Conservation (phyloP, 306 rosid genomes). For the Dryas drummondii region DNA sequence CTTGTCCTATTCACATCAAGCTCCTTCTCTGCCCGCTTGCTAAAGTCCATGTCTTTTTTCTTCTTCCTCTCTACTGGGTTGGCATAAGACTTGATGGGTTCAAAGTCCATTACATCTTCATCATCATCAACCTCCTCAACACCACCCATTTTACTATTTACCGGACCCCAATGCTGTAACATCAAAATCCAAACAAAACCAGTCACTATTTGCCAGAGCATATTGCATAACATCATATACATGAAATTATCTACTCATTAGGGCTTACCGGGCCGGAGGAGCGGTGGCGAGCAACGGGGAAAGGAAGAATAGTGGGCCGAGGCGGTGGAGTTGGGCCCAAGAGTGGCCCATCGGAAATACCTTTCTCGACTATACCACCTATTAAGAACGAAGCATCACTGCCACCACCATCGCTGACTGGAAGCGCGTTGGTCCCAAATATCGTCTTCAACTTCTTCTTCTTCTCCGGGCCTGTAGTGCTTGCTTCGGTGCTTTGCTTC, state of each 20-base stretch:
- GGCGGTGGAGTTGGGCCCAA: slow-evolving; percentile 44
- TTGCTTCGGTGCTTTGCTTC: slow-evolving; percentile 36
- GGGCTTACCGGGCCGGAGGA: slow-evolving; percentile 80
- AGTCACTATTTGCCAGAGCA: slow-evolving; percentile 5
- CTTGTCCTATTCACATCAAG: not conserved
- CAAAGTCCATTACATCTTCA: slow-evolving; percentile 40
- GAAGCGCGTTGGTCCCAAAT: slow-evolving; percentile 41
- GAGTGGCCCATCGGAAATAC: slow-evolving; percentile 41
- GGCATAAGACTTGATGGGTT: slow-evolving; percentile 50
- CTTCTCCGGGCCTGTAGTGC: slow-evolving; percentile 23
- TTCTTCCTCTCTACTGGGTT: slow-evolving; percentile 64
- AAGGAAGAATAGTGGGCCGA: slow-evolving; percentile 64
- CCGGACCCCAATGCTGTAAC: slow-evolving; percentile 78
- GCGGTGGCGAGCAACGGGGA: slow-evolving; percentile 94
- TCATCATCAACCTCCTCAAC: slow-evolving; percentile 25
- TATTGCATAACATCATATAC: no score
- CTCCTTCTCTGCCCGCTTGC: slow-evolving; percentile 57
- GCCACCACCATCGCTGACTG: slow-evolving; percentile 34
- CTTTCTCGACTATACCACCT: slow-evolving; percentile 86
- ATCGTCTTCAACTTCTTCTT: slow-evolving; percentile 23
- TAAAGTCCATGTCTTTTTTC: slow-evolving; percentile 61
- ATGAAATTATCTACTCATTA: not conserved
- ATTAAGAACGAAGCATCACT: slow-evolving; percentile 40
- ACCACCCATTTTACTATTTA: slow-evolving; percentile 35
- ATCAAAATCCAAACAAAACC: slow-evolving; percentile 8